phyloP scores from a whole-genome alignment of 805 yeast species.

The Groenewaldozyma tartarivorans region DNA sequence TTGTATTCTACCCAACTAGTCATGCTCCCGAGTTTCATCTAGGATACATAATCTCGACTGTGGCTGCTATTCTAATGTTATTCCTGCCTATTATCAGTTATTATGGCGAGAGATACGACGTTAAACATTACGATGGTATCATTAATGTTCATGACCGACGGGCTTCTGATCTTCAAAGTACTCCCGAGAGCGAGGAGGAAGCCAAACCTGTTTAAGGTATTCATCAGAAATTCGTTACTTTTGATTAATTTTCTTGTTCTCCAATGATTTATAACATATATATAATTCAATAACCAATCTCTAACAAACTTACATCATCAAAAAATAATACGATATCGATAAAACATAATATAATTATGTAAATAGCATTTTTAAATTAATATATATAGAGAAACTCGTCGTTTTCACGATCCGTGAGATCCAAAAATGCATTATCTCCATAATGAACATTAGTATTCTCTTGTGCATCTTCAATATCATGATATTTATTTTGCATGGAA shows the following conservation, averaged over 20 bases:
- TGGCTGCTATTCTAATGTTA: conserved; percentile 31
- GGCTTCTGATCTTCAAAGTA: too few species aligned
- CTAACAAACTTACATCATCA: too few species aligned
- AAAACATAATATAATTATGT: too few species aligned
- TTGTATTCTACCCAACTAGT: conserved; percentile 34
- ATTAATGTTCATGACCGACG: too few species aligned
- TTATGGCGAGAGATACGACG: conserved; percentile 25
- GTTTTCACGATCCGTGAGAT: conserved; percentile 46
- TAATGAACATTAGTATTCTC: not conserved
- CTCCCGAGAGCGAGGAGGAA: too few species aligned
- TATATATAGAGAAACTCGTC: conserved; percentile 29
- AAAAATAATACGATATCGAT: too few species aligned
- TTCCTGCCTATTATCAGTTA: conserved; percentile 26
- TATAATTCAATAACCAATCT: too few species aligned
- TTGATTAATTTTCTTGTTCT: too few species aligned
- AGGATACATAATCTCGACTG: conserved; percentile 31
- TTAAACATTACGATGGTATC: conserved; percentile 6
- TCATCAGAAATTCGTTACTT: too few species aligned
- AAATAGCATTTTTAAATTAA: not conserved
- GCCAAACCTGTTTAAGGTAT: too few species aligned
- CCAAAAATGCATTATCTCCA: conserved; percentile 16
- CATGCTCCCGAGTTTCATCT: conserved; percentile 32
- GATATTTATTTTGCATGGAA: conserved; percentile 1
- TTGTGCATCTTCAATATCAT: conserved; percentile 2
- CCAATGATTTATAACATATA: too few species aligned